Conservation (phyloP, 441 rosid species). For the Biscutella auriculata region DNA sequence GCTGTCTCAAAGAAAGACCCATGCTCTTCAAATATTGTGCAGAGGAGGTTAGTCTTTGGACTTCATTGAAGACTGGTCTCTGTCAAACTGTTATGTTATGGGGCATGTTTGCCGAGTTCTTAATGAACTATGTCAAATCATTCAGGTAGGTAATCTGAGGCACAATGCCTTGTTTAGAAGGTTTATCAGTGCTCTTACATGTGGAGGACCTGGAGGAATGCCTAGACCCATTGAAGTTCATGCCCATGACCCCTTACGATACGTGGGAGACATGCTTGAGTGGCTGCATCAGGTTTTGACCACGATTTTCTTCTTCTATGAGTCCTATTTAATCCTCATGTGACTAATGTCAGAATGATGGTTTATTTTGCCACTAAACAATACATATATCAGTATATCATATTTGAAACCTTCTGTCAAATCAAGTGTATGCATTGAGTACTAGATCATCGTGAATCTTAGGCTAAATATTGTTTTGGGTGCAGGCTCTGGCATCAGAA, state of each 20-base stretch:
- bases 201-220: slow-evolving; percentile 94
- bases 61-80: not conserved
- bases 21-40: slow-evolving; percentile 97
- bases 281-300: slow-evolving; percentile 90
- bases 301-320: not conserved
- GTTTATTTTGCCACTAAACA: not conserved
- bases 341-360: not conserved
- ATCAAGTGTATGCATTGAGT: not conserved
- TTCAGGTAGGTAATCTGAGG: slow-evolving; percentile 90
- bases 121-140: slow-evolving; percentile 1
- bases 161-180: slow-evolving; percentile 91
- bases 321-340: slow-evolving; percentile 15
- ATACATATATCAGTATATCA: not conserved
- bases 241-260: slow-evolving; percentile 96
- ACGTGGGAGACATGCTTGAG: slow-evolving; percentile 95
- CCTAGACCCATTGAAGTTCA: slow-evolving; percentile 99
- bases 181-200: slow-evolving; percentile 94
- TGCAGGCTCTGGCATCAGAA: slow-evolving; percentile 96
- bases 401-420: not conserved
- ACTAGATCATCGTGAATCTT: too few species aligned
- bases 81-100: not conserved
- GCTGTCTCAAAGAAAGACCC: slow-evolving; percentile 87
- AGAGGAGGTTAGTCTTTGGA: slow-evolving; percentile 64
- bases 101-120: not conserved
- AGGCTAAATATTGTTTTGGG: slow-evolving; percentile 15